Evolutionary conservation across 257 asterid species (phyloP).

Genomic region (Jaltomata sinuosa): DNA sequence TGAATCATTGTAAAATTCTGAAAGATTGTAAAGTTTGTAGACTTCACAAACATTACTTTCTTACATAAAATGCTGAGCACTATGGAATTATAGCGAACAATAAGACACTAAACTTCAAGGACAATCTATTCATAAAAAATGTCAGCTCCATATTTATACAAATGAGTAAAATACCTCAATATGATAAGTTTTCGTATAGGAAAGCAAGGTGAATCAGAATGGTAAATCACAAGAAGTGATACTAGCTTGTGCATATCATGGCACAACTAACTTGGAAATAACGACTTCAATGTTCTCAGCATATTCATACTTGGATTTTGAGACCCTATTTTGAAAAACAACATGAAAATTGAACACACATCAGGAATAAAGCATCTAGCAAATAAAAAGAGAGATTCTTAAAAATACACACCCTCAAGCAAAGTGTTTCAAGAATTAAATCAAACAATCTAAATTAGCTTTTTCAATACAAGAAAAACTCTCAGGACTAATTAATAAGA

Average conservation of each 20-base stretch:
- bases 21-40: too few relatives aligned
- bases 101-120: background rate
- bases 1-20: too few relatives aligned
- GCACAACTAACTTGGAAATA: conserved; percentile 50
- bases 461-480: background rate
- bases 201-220: background rate
- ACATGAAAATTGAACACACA: background rate
- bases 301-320: conserved; percentile 65
- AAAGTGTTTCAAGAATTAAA: background rate
- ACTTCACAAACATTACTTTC: too few relatives aligned
- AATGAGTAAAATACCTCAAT: background rate
- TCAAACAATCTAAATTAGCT: background rate
- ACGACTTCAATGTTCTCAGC: conserved; percentile 69
- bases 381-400: background rate
- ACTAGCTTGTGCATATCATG: conserved; percentile 25
- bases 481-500: background rate
- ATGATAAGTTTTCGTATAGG: background rate
- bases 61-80: background rate
- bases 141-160: background rate
- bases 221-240: background rate
- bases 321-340: conserved; percentile 32
- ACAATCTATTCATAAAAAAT: background rate
- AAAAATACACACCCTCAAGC: background rate
- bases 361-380: background rate
- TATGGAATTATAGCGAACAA: background rate